phyloP scores from a whole-genome alignment of 345 rosid species.

The Lepidium africanum region DNA sequence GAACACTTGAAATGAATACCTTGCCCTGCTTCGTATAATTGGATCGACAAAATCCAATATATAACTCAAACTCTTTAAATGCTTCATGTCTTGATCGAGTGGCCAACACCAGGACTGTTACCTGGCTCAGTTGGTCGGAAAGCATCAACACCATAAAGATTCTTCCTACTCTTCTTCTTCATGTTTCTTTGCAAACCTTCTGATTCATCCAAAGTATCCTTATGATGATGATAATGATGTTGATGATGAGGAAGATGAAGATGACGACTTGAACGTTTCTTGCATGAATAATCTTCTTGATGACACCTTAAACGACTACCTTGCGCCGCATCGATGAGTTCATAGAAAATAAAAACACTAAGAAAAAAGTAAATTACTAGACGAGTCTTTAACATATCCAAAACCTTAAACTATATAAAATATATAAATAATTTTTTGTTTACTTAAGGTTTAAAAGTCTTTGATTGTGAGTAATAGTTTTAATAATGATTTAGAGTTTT shows the following conservation, averaged over 20 bases:
- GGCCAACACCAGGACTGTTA: slow-evolving; percentile 49
- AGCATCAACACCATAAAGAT: slow-evolving; percentile 14
- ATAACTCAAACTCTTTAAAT: too few species aligned
- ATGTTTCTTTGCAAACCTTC: not conserved
- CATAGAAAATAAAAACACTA: slow-evolving; percentile 7
- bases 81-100: slow-evolving; percentile 21
- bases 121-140: slow-evolving; percentile 39
- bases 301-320: slow-evolving; percentile 20
- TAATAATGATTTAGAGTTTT: slow-evolving; percentile 3
- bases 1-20: slow-evolving; percentile 10
- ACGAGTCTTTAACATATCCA: slow-evolving; percentile 20
- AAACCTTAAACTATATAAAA: not conserved
- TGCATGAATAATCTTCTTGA: slow-evolving; percentile 10
- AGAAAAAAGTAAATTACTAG: slow-evolving; percentile 11
- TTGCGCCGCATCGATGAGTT: slow-evolving; percentile 12
- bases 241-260: slow-evolving; percentile 5
- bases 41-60: too few species aligned
- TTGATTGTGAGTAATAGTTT: slow-evolving; percentile 1
- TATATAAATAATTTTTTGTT: not conserved
- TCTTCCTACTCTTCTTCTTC: slow-evolving; percentile 1
- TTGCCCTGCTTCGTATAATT: not conserved
- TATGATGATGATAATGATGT: slow-evolving; percentile 1
- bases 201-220: not conserved
- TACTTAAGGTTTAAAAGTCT: not conserved
- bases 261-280: slow-evolving; percentile 1